Base-by-base conservation (phyloP, 208 protist genomes). In the Leishmania tarentolae region DNA sequence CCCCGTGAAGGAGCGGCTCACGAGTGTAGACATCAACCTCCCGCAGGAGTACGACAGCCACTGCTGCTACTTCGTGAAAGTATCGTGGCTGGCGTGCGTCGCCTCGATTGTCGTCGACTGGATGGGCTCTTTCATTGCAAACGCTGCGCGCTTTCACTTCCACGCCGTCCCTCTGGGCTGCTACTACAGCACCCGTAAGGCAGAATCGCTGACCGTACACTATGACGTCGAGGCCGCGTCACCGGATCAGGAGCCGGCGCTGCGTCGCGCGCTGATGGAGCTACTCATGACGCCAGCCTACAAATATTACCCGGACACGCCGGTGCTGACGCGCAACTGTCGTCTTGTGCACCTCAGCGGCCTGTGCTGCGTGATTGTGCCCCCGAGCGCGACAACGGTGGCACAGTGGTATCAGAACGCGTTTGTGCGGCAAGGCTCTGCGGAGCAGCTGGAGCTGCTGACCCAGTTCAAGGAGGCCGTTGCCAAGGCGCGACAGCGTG, bases 391-490 rank as follows among this genome's bases (percentile, higher is more conserved):
- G 35, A 90, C 77, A 8, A 81, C 85, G 46, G 84, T 95, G 46
- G 91, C 90, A 63, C 82, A 90, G 81, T 97, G 93, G 93, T 93
- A 91, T 82, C 89, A 93, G 84, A 97, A 97, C 79, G 80, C 88
- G 46, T 86, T 84, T 42, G 70, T 93, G 83, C 81, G 78, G 28
- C 86, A 88, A 66, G 92, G 88, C 71, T 90, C 89, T 5, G 80
- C 86, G 46, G 84, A 91, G 78, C 91, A 95, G 83, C 80, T 87
- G 42, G 78, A 82, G 72, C 70, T 97, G 56, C 78, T 95, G 42
- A 28, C 46, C 8, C 78, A 87, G 42, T 95, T 97, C 79, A 80
- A 85, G 17, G 46, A 81, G 66, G 86, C 82, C 7, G 83, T 87
- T 40, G 65, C 81, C 15, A 37, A 37, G 13, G 88, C 86, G n/a